Conservation (phyloP, 768 basidiomycete genomes). For the Xerocomus potaroensis region DNA sequence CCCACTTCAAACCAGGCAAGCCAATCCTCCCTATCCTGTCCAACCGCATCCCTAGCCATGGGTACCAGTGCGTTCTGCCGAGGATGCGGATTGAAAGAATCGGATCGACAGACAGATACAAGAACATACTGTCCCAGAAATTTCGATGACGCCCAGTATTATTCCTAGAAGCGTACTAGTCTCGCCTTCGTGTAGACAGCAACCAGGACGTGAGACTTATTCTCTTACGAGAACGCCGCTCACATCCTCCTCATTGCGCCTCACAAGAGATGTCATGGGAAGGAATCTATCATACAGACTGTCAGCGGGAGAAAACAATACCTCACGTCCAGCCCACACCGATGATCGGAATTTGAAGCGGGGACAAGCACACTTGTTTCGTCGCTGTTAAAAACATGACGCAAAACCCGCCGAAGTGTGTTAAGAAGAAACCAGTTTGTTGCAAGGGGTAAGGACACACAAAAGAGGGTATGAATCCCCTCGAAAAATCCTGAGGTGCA, state of each 20-base stretch:
- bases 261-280: slow-evolving; percentile 5
- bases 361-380: background rate
- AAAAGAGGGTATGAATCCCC: slow-evolving; percentile 3
- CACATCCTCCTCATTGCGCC: too few species aligned
- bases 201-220: background rate
- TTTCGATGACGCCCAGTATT: slow-evolving; percentile 4
- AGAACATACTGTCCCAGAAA: background rate
- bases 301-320: slow-evolving; percentile 7
- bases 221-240: background rate
- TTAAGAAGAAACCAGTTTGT: background rate
- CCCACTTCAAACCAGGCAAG: background rate
- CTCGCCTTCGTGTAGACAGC: background rate
- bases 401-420: background rate
- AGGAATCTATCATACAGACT: slow-evolving; percentile 6
- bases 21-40: background rate
- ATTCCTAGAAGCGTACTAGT: background rate
- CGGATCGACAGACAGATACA: too few species aligned
- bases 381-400: background rate
- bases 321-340: background rate
- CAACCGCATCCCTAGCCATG: background rate
- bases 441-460: slow-evolving; percentile 5
- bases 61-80: background rate
- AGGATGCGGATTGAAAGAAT: background rate
- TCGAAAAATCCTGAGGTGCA: background rate
- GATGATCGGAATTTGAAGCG: too few species aligned